Conservation (phyloP, 73 alveolate species). For the Symbiodinium pilosum region DNA sequence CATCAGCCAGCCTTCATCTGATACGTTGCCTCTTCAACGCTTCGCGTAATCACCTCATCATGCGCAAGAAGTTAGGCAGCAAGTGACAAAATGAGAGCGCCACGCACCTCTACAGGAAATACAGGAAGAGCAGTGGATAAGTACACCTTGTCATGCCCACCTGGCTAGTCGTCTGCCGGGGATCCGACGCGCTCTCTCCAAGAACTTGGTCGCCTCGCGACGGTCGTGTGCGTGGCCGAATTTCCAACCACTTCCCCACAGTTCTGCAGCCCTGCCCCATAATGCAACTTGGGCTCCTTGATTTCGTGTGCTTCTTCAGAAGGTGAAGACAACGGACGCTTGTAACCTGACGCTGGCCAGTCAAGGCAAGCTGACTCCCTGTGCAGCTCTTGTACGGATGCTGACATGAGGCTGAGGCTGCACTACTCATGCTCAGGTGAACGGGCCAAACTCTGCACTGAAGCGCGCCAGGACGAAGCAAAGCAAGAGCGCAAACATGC, state of each 20-base stretch:
- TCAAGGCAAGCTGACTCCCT: too few relatives aligned
- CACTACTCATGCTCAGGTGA: too few relatives aligned
- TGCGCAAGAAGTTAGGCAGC: too few relatives aligned
- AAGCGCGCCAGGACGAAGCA: too few relatives aligned
- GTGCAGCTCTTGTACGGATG: not conserved
- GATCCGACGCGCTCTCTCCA: not conserved
- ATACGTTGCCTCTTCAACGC: conserved; percentile 43
- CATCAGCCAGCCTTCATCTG: conserved; percentile 32
- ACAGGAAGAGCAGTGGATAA: not conserved
- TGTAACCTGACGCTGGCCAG: conserved; percentile 32
- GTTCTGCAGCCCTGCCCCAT: not conserved
- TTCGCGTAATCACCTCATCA: conserved; percentile 44
- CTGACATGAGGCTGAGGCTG: too few relatives aligned
- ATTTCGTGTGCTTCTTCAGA: conserved; percentile 71
- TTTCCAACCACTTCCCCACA: not conserved
- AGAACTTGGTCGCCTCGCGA: not conserved
- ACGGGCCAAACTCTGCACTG: too few relatives aligned
- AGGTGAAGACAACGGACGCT: conserved; percentile 60
- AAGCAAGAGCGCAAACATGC: not conserved
- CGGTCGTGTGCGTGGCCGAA: too few relatives aligned
- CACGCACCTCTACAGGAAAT: not conserved
- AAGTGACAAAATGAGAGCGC: not conserved
- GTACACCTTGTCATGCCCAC: not conserved
- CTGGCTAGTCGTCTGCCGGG: not conserved
- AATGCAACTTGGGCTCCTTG: conserved; percentile 9